A percentile compares a stretch with the other conserved stretches of the same genome.
These are phyloP conservation scores for Poronia punctata DNA, from an alignment of 495 filamentous ascomycete species.

Conservation along the genomic window DNA sequence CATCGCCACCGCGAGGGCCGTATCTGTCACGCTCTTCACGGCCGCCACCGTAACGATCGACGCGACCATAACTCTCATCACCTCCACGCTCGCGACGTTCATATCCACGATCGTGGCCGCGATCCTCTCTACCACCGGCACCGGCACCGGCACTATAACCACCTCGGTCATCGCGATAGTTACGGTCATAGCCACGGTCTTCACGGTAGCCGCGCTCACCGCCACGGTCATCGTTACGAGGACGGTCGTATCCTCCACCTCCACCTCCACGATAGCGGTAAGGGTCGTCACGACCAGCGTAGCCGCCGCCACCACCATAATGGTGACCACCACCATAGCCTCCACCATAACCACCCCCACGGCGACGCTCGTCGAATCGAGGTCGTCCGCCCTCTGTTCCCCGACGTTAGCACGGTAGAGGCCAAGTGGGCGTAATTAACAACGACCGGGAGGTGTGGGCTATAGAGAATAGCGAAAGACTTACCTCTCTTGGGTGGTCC, in stretches of 20 bases:
- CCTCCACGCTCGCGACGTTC: conserved; percentile 42
- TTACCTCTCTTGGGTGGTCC: conserved; percentile 96
- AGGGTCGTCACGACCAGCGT: conserved; percentile 48
- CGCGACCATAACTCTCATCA: conserved; percentile 54
- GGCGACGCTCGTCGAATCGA: conserved; percentile 43
- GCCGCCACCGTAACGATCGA: conserved; percentile 36
- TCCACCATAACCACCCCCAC: conserved; percentile 45
- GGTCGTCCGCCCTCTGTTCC: conserved; percentile 11
- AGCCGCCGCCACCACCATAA: conserved; percentile 41
- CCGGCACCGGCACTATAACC: conserved; percentile 26
- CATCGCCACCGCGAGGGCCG: conserved; percentile 34
- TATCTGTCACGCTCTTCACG: conserved; percentile 40
- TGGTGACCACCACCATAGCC: conserved; percentile 40
- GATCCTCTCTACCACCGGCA: conserved; percentile 18
- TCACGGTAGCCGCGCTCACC: conserved; percentile 42
- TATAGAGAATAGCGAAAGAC: conserved; percentile 19
- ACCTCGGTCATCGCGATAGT: conserved; percentile 50
- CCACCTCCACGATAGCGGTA: conserved; percentile 49
- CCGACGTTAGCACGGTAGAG: neutral
- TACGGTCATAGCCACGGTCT: conserved; percentile 41
- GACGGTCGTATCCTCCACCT: conserved; percentile 42
- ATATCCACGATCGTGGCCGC: conserved; percentile 48
- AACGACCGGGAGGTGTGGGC: neutral
- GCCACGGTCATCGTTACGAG: conserved; percentile 34
- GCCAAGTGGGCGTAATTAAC: too few species aligned